Evolutionary conservation across 805 yeast genomes (phyloP), one percentile per base, ranked within the genome.

Genomic region (Saturnispora kantuleensis): DNA sequence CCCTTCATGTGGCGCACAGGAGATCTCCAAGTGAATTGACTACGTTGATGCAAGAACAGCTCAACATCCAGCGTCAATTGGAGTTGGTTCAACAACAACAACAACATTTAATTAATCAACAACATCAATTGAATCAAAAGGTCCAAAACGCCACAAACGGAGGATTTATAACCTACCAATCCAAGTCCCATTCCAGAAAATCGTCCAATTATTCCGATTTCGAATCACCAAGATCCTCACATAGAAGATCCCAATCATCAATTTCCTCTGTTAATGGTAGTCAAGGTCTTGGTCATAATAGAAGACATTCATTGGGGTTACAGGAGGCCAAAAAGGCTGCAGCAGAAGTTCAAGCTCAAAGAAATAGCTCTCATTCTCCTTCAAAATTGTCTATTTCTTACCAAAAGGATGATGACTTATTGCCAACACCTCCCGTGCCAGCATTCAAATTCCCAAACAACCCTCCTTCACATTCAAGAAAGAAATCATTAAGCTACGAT

Each of bases 241-340:
- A 75, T 49, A 67, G 75, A 57, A 66, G 74, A 52, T 69, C 75
- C 0, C 77, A 72, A 38, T 74, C 66, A 0, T 60, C 65, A 1
- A 52, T 48, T 5, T 49, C 61, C 11, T 51, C 62, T 3, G 55
- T 52, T 12, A 48, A 52, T 13, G 48, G 50, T 41, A 58, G 54
- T 35, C 59, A 68, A 40, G 67, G 66, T 12, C 65, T 69, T 48
- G 96, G 97, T 31, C 98, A 90, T 60, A 68, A 72, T 35, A 79
- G 98, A 67, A 78, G 98, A 61, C 97, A 90, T 61, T 88, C 97
- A 0, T 68, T 90, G 48, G 97, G 95, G 2, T 70, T 90, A 47
- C 80, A 80, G 43, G 98, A 90, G 64, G 97, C 97, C 10, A 88
- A 85, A 56, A 81, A 81, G 53, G 97, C 97, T 6, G 98, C 98